Percentiles rank a stretch among this genome's conserved stretches.
Conservation (phyloP, 768 basidiomycete species). For the Panellus pusillus region DNA sequence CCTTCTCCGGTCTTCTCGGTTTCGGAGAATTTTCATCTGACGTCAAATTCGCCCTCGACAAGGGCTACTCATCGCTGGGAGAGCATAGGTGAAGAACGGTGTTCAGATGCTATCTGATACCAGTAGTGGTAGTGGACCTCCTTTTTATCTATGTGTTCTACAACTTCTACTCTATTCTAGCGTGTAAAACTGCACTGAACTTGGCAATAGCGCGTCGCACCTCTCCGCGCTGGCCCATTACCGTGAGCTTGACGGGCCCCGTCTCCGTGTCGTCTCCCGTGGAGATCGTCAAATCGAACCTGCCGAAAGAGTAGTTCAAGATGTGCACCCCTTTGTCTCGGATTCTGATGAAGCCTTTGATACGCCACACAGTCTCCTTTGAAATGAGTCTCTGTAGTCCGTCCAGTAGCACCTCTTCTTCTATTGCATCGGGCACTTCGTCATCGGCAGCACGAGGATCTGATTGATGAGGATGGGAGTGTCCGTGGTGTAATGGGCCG, state of each 20-base stretch:
- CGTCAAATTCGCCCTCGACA: conserved; percentile 69
- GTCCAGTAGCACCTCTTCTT: conserved; percentile 37
- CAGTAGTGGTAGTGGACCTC: too few species aligned
- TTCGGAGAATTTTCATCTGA: conserved; percentile 72
- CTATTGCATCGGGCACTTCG: conserved; percentile 29
- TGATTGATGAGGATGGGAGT: conserved; percentile 1
- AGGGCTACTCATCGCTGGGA: conserved; percentile 34
- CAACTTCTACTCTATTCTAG: conserved; percentile 31
- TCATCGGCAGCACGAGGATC: neutral
- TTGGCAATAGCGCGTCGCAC: conserved; percentile 55
- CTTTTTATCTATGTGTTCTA: too few species aligned
- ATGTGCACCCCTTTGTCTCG: conserved; percentile 45
- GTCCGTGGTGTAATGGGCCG: conserved; percentile 18
- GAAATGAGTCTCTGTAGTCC: conserved; percentile 51
- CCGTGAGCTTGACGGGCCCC: conserved; percentile 63
- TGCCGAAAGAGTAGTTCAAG: conserved; percentile 93
- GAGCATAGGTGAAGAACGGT: too few species aligned
- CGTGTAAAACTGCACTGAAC: conserved; percentile 51
- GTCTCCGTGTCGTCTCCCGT: conserved; percentile 28
- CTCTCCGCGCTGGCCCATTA: conserved; percentile 91
- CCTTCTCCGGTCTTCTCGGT: conserved; percentile 26
- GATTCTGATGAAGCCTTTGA: conserved; percentile 83
- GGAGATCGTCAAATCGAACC: conserved; percentile 57
- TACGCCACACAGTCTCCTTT: conserved; percentile 74
- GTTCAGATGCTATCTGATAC: too few species aligned